phyloP scores from a whole-genome alignment of 2,329 filamentous ascomycete species.

The Phaeosphaeriaceae sp. region DNA sequence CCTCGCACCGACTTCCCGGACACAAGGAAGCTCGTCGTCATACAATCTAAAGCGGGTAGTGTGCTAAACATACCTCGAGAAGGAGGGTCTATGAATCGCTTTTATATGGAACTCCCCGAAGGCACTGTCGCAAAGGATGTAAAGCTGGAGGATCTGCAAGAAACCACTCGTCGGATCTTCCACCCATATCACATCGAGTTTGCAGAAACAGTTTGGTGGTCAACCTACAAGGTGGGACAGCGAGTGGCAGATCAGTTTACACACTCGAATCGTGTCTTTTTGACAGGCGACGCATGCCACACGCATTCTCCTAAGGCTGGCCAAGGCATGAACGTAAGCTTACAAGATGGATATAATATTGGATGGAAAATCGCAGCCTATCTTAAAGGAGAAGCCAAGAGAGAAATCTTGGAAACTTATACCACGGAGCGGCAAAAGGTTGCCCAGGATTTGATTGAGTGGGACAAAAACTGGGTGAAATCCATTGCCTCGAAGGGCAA shows the following conservation, averaged over 20 bases:
- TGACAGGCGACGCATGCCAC: slow-evolving; percentile 70
- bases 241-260: slow-evolving; percentile 72
- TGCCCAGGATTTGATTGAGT: slow-evolving; percentile 1
- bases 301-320: slow-evolving; percentile 74
- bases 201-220: slow-evolving; percentile 62
- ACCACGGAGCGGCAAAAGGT: slow-evolving; percentile 2
- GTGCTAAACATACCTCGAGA: slow-evolving; percentile 1
- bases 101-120: slow-evolving; percentile 1
- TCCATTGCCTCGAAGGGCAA: slow-evolving; percentile 1
- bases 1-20: slow-evolving; percentile 53
- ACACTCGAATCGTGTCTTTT: slow-evolving; percentile 67
- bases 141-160: slow-evolving; percentile 1
- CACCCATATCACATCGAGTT: not conserved
- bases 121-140: not conserved
- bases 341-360: slow-evolving; percentile 56
- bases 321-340: slow-evolving; percentile 65
- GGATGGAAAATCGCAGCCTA: not conserved
- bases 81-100: slow-evolving; percentile 1
- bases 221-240: slow-evolving; percentile 72
- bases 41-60: slow-evolving; percentile 1
- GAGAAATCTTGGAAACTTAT: not conserved
- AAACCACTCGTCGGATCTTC: slow-evolving; percentile 2
- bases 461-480: slow-evolving; percentile 1
- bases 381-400: slow-evolving; percentile 1
- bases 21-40: not conserved